Evolutionary conservation across 352 stramenopile genomes (phyloP).

Genomic region (Pythium dissotocum): DNA sequence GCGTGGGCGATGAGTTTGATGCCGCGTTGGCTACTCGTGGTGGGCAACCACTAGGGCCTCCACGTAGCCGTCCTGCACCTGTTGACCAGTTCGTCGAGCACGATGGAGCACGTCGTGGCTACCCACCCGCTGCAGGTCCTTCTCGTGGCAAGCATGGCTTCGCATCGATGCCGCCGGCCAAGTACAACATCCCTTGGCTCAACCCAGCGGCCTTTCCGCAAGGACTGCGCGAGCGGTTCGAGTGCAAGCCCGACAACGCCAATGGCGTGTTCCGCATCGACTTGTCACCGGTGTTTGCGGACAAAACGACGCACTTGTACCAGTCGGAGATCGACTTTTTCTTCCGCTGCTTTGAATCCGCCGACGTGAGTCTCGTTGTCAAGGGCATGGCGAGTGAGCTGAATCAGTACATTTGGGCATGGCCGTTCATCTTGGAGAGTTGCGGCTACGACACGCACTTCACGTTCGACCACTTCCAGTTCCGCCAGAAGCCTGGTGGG

Average conservation of each 20-base stretch:
- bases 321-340: conserved; percentile 43
- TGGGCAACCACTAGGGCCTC: background rate
- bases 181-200: conserved; percentile 30
- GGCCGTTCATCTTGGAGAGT: conserved; percentile 79
- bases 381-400: conserved; percentile 81
- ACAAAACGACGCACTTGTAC: conserved; percentile 30
- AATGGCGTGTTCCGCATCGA: conserved; percentile 41
- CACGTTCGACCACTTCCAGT: conserved; percentile 79
- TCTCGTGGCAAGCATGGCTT: background rate
- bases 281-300: conserved; percentile 31
- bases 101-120: background rate
- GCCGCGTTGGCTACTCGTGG: background rate
- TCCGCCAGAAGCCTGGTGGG: conserved; percentile 48
- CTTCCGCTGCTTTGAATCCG: conserved; percentile 62
- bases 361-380: conserved; percentile 75
- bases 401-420: conserved; percentile 83
- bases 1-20: background rate
- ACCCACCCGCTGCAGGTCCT: background rate
- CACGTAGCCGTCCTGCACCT: conserved; percentile 13
- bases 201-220: conserved; percentile 28
- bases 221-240: conserved; percentile 28
- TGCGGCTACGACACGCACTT: conserved; percentile 71
- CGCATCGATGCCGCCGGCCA: conserved; percentile 21
- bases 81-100: conserved; percentile 8
- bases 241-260: conserved; percentile 29